Conservation (phyloP, 2,329 filamentous ascomycete species). For the Seiridium unicorne region DNA sequence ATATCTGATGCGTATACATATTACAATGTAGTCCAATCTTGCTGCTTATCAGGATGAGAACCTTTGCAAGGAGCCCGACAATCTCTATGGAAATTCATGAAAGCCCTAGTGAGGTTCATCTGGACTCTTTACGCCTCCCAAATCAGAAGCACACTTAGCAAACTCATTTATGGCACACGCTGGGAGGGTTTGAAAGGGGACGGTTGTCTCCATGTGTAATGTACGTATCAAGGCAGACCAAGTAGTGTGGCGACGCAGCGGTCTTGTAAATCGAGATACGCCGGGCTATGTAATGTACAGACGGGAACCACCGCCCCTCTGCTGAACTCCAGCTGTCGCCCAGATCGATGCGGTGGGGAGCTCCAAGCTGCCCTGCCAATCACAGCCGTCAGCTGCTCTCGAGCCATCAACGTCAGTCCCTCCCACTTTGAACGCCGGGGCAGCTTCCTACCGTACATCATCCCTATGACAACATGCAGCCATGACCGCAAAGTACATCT, state of each 20-base stretch:
- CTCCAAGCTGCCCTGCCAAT: not conserved
- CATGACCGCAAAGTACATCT: slow-evolving; percentile 65
- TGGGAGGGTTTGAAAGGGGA: not conserved
- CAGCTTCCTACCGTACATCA: not conserved
- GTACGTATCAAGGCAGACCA: not conserved
- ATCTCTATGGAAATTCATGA: too few species aligned
- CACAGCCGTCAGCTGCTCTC: not conserved
- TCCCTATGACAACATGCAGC: slow-evolving; percentile 15
- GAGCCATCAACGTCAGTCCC: slow-evolving; percentile 3
- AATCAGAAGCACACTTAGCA: too few species aligned
- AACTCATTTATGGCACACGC: too few species aligned
- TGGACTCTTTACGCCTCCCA: too few species aligned
- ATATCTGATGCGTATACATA: too few species aligned
- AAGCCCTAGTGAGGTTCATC: too few species aligned
- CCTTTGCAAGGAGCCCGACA: too few species aligned
- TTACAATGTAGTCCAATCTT: too few species aligned
- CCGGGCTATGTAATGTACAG: not conserved
- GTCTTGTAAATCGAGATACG: not conserved
- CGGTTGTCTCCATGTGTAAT: not conserved
- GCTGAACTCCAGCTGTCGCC: not conserved
- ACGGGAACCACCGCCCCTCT: not conserved
- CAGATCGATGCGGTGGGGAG: not conserved
- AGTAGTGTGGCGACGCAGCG: not conserved
- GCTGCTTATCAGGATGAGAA: too few species aligned
- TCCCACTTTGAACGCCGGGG: not conserved